Evolutionary conservation across 1,284 basidiomycete genomes (phyloP).

Genomic region (Vanrija humicola): DNA sequence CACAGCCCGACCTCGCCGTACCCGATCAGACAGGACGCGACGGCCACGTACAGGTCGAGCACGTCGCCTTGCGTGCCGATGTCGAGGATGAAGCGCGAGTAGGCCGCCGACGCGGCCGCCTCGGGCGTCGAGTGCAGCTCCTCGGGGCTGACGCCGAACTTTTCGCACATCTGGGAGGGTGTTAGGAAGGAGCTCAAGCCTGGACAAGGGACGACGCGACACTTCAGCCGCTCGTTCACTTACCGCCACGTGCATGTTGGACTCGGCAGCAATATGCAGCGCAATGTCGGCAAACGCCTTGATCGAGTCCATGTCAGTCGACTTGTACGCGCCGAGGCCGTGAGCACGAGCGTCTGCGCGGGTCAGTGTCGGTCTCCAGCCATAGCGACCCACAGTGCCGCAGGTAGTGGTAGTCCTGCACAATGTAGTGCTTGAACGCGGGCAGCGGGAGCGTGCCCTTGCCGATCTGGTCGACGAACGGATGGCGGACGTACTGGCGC

Average conservation of each 20-base stretch:
- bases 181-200: constrained; percentile 1
- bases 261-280: constrained; percentile 64
- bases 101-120: constrained; percentile 68
- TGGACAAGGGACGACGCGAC: too few relatives aligned
- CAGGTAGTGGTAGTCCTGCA: constrained; percentile 55
- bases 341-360: constrained; percentile 52
- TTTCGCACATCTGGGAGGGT: constrained; percentile 56
- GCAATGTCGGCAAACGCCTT: constrained; percentile 64
- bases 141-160: constrained; percentile 62
- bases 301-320: constrained; percentile 63
- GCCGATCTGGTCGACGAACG: constrained; percentile 73
- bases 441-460: constrained; percentile 63
- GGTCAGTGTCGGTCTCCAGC: background rate
- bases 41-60: constrained; percentile 69
- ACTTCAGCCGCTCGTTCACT: constrained; percentile 4
- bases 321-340: constrained; percentile 70
- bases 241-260: constrained; percentile 62
- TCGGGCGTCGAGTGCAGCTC: constrained; percentile 64
- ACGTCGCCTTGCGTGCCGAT: constrained; percentile 68
- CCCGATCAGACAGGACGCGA: constrained; percentile 81
- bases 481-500: constrained; percentile 59
- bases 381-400: constrained; percentile 43
- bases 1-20: constrained; percentile 92
- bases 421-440: constrained; percentile 80
- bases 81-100: constrained; percentile 81